Conservation (phyloP, 2,329 filamentous ascomycete species). For the Botrytis paeoniae region DNA sequence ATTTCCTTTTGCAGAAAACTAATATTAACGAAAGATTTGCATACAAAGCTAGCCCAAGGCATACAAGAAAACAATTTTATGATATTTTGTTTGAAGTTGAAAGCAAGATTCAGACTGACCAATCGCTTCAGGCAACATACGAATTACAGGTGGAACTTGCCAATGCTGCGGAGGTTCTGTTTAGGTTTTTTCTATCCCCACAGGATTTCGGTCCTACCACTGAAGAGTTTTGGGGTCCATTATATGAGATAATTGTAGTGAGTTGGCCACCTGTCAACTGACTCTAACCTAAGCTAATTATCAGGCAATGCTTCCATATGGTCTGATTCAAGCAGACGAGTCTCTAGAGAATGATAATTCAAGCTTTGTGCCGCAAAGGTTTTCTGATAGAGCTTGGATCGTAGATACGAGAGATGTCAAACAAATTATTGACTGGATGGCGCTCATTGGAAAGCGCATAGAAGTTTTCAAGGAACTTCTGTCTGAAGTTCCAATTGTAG, state of each 20-base stretch:
- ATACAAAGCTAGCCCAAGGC: not conserved
- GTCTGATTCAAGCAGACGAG: not conserved
- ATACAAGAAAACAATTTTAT: conserved; percentile 5
- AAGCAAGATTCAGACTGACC: conserved; percentile 23
- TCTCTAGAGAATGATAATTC: not conserved
- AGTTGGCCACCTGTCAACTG: conserved; percentile 11
- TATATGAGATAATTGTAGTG: conserved; percentile 37
- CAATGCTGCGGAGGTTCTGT: conserved; percentile 43
- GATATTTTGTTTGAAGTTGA: conserved; percentile 7
- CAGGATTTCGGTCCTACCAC: conserved; percentile 41
- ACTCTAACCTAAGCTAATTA: not conserved
- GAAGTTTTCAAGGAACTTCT: conserved; percentile 1
- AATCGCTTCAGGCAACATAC: conserved; percentile 27
- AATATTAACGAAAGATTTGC: not conserved
- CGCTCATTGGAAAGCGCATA: not conserved
- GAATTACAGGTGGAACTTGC: conserved; percentile 41
- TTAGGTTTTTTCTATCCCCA: conserved; percentile 44
- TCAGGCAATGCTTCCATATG: conserved; percentile 3
- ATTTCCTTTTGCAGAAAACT: conserved; percentile 3
- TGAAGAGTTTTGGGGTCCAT: conserved; percentile 46
- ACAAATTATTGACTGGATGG: not conserved
- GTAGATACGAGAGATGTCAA: not conserved
- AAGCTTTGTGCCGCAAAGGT: not conserved
- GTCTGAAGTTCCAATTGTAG: not conserved
- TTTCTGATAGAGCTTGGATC: not conserved